Evolutionary conservation across 352 stramenopile genomes (phyloP), one percentile per base, ranked within the genome.

Genomic region (Phytophthora sansomeana): DNA sequence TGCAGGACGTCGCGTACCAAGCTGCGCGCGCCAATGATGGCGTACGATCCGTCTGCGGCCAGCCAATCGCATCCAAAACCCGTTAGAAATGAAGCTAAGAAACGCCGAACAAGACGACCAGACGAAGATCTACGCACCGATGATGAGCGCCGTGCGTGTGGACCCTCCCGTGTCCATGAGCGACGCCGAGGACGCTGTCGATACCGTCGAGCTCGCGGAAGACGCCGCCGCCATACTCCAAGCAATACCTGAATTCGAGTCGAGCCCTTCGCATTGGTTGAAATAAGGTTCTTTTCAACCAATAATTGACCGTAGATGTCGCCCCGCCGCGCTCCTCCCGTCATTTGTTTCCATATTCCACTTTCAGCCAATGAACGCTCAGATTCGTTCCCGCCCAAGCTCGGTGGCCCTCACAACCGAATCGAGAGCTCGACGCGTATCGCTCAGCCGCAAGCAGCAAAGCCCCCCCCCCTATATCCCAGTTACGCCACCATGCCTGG

Each of bases 41-140:
- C 81, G n/a, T 92, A 92, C 28, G 82, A 78, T 19, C 83, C 83
- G 62, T 92, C 83, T 92, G 19, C 57, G 67, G 9, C 16, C 60
- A 72, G 56, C 44, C 53, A 39, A 16, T 51, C 21, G 28, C 14
- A n/a, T n/a, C n/a, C 36, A 5, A 21, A 54, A 44, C 13, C 28
- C 26, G 47, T 26, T 14, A 53, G 8, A 48, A 62, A 16, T 26
- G 10, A 11, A 38, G 50, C 28, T 59, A 32, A 69, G 41, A 42
- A 60, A 17, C 13, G 30, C 3, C 17, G 36, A 26, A 57, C 17
- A 36, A 44, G 14, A 66, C 36, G 19, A 19, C 10, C 10, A 33
- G 10, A 42, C 41, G 8, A 4, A 35, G 10, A 1, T 13, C 16
- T 28, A 49, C 13, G 5, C 29, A 94, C 86, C 86, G 16, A 94